phyloP scores from a whole-genome alignment of 176 grass and related monocot genomes.

The Stipa capillata region DNA sequence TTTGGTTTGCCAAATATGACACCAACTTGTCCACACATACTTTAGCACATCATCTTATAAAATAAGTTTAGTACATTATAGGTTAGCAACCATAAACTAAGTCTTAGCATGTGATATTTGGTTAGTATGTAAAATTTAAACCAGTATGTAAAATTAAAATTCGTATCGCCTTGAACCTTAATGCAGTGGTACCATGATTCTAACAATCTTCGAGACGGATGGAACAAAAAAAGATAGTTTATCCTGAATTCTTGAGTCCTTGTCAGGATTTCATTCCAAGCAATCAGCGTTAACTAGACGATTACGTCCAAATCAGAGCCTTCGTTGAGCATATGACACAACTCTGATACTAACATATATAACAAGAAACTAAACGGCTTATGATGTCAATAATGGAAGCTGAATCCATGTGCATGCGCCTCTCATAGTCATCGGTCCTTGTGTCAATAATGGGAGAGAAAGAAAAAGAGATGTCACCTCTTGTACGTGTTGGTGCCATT shows the following conservation, averaged over 20 bases:
- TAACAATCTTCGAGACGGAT: not conserved
- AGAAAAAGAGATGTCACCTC: slow-evolving; percentile 12
- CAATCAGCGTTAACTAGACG: not conserved
- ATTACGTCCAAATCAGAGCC: not conserved
- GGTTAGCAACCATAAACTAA: no score
- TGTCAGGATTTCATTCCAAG: not conserved
- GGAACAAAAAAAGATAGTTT: not conserved
- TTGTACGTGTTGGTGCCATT: not conserved
- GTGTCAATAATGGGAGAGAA: slow-evolving; percentile 28
- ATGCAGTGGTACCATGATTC: not conserved
- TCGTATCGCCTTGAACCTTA: not conserved
- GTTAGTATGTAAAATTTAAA: no score
- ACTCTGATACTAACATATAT: not conserved
- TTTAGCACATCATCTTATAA: no score
- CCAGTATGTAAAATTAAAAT: no score
- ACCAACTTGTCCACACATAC: no score
- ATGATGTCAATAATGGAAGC: not conserved
- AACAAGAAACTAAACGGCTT: not conserved
- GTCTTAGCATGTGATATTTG: no score
- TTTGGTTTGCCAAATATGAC: no score
- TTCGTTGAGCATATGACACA: not conserved
- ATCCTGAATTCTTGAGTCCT: not conserved
- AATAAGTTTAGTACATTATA: no score
- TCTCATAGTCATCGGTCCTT: not conserved
- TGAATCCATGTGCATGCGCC: not conserved